Evolutionary conservation across 495 filamentous ascomycete genomes (phyloP).

Genomic region (Penicillium fimorum): DNA sequence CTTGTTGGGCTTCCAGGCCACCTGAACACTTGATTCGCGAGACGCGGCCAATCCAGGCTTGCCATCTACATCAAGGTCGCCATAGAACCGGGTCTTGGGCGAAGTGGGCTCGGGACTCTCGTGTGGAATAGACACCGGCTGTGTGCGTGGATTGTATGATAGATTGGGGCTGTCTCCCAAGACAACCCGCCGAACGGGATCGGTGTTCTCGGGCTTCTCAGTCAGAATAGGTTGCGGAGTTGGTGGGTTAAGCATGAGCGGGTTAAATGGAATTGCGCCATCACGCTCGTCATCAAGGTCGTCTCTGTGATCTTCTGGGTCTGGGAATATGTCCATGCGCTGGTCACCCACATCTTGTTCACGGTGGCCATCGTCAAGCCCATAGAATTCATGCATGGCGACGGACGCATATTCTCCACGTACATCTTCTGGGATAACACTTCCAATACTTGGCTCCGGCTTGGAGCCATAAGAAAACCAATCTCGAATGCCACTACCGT

Average conservation of each 20-base stretch:
- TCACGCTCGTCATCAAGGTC: conserved; percentile 38
- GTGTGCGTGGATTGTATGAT: conserved; percentile 27
- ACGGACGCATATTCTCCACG: conserved; percentile 45
- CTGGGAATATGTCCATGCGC: conserved; percentile 46
- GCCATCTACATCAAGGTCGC: conserved; percentile 30
- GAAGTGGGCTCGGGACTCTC: conserved; percentile 19
- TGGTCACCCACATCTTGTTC: conserved; percentile 42
- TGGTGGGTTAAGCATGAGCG: conserved; percentile 53
- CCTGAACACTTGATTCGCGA: conserved; percentile 27
- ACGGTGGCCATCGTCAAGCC: conserved; percentile 34
- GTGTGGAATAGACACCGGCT: conserved; percentile 15
- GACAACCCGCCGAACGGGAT: conserved; percentile 28
- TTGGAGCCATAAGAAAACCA: conserved; percentile 41
- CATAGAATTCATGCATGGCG: conserved; percentile 40
- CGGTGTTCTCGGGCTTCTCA: conserved; percentile 24
- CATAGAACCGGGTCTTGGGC: conserved; percentile 39
- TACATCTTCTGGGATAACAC: conserved; percentile 36
- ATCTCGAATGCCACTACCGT: conserved; percentile 35
- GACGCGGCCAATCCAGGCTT: conserved; percentile 24
- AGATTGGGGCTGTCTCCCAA: conserved; percentile 39
- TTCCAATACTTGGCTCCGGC: conserved; percentile 31
- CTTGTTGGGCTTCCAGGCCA: conserved; percentile 30
- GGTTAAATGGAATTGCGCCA: conserved; percentile 41
- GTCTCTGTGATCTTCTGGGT: conserved; percentile 44
- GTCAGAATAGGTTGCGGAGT: conserved; percentile 42